Evolutionary conservation across 305 asterid genomes (phyloP), one percentile per base, ranked within the genome.

Genomic region (Salvia sclarea): DNA sequence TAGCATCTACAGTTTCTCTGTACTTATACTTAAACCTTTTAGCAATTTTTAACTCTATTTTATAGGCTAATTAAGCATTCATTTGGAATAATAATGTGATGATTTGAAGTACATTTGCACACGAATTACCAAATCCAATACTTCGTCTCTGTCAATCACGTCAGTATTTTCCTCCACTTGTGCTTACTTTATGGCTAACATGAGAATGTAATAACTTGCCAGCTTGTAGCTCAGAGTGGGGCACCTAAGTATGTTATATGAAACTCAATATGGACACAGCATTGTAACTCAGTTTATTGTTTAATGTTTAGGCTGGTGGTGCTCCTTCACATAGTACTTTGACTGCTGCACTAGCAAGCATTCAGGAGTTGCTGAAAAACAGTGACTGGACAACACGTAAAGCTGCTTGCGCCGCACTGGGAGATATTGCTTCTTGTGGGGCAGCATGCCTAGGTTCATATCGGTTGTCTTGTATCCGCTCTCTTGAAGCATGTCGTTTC

Each of bases 331-430:
- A 76, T 47, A 68, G 77, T 81, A 75, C 82, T 38, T 80, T 91
- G 74, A 80, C 81, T 62, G 78, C 96, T 75, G 96, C 96, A 44
- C 75, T 91, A 71, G 72, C 84, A 48, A 89, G 98, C 83, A 91
- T 94, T 61, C 96, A 89, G 70, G 98, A 89, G 66, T 81, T 86
- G 65, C 89, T 91, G 40, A 94, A 89, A 86, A 91, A 69, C 70
- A 83, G 80, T 58, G 99, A 94, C 66, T 94, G 99, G 99, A 76
- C 88, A 72, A 87, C 97, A 61, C 91, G 99, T 38, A 94, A 91
- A 83, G 86, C 98, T 75, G 95, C 96, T 72, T 88, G 91, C 60
- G 74, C 84, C 57, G 96, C 96, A 57, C 77, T 91, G 37, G 96
- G 95, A 50, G 96, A 91, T 63, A 87, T 94, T 80, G 95, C 98